These are phyloP conservation scores for Platanthera guangdongensis DNA, from an alignment of 106 monocot genomes.

Conservation along the genomic window DNA sequence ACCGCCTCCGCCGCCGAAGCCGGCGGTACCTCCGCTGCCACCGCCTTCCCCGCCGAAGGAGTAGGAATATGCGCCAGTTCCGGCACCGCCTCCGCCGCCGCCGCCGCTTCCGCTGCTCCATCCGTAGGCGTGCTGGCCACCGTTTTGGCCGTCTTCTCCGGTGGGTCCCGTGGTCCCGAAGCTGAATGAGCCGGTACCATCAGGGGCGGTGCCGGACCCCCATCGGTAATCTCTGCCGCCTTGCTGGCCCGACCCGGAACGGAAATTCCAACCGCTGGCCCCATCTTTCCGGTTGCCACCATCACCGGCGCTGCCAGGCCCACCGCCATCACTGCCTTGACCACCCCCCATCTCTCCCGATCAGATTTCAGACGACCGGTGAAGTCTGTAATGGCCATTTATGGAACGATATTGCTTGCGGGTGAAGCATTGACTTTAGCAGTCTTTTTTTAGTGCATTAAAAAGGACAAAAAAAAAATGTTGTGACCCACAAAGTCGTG, in stretches of 20 bases:
- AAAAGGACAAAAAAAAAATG: too few species aligned
- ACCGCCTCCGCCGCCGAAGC: too few species aligned
- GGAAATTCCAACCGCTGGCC: background rate
- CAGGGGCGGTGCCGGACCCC: background rate
- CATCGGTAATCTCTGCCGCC: background rate
- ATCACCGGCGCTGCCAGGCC: too few species aligned
- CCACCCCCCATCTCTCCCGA: slow-evolving; percentile 1
- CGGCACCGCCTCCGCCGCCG: background rate
- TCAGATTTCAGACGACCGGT: background rate
- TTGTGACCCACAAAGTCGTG: too few species aligned
- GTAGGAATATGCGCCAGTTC: too few species aligned
- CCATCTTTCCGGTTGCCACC: background rate
- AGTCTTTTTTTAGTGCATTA: background rate
- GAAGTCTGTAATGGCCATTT: background rate
- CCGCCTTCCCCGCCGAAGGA: too few species aligned
- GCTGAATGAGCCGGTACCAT: background rate
- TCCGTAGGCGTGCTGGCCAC: slow-evolving; percentile 3
- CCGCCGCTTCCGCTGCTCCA: background rate
- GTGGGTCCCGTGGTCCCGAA: background rate
- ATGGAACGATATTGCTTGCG: background rate
- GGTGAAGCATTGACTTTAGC: background rate
- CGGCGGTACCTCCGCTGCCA: too few species aligned
- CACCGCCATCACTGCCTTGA: background rate
- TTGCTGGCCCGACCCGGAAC: background rate
- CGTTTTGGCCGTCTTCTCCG: background rate